Base-by-base conservation (phyloP, 495 filamentous ascomycete genomes). In the Aspergillus ellipticus region DNA sequence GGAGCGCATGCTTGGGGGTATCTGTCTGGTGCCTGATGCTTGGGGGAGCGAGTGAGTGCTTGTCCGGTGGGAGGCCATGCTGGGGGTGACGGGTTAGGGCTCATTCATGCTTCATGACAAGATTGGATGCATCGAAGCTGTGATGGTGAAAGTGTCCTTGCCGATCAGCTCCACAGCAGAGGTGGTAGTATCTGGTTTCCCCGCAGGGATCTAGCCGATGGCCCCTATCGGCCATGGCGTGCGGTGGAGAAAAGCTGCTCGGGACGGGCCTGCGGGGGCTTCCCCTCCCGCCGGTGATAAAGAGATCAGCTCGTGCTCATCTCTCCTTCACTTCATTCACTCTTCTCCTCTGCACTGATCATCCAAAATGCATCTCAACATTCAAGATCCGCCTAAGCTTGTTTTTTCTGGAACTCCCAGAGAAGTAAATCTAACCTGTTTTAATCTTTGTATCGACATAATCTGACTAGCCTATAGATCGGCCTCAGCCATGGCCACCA, bases 401-500 rank as follows among this genome's bases (percentile, higher is more conserved):
- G 54, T 51, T 0, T 42, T 71, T 16, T 58, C 24, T 53, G 68
- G 70, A 6, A 65, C 60, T 19, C 58, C 66, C 4, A 58, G 45
- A 57, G 70, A 73, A 51, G 70, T 73, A 66, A 1, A 13, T 46
- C 13, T 2, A 3, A 17, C n/a, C 28, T 24, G 28, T n/a, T 17
- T 43, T 5, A 35, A 15, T 3, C 24, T 42, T 43, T 54, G 13
- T 22, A 39, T 17, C 19, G 6, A 24, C 42, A 4, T 24, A 9
- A 19, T 29, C 43, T 42, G 19, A 42, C 39, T 16, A 6, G 8
- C 31, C 15, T 26, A 39, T 39, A 85, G 78, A 81, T 85, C 19
- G 82, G 83, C 35, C 26, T 75, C 15, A 61, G 75, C n/a, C 82
- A 85, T 74, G 83, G 83, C 42, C 46, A 55, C 6, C 54, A 64